phyloP scores from a whole-genome alignment of 2,329 filamentous ascomycete species.

The Beauveria bassiana region DNA sequence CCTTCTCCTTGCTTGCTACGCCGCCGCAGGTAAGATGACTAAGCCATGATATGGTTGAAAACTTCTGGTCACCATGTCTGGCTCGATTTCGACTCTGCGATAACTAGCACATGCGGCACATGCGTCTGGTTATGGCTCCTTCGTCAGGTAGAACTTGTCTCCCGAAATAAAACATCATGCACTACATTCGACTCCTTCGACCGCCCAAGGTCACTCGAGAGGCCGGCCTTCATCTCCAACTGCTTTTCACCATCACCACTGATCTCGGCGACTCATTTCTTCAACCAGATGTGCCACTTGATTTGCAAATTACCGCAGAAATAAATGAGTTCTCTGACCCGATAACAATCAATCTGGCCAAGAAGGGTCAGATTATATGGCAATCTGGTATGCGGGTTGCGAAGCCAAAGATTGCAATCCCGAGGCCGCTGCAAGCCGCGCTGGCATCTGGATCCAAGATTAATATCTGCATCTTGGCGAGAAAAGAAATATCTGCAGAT shows the following conservation, averaged over 20 bases:
- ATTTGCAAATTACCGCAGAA: slow-evolving; percentile 30
- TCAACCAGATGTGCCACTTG: slow-evolving; percentile 35
- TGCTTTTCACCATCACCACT: slow-evolving; percentile 49
- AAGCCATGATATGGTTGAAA: not conserved
- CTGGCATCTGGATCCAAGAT: slow-evolving; percentile 19
- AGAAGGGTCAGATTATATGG: slow-evolving; percentile 22
- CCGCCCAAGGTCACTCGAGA: slow-evolving; percentile 31
- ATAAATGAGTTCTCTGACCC: slow-evolving; percentile 16
- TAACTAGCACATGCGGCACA: not conserved
- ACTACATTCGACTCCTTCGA: slow-evolving; percentile 49
- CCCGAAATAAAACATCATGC: slow-evolving; percentile 32
- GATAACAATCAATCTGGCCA: slow-evolving; percentile 19
- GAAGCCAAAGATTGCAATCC: slow-evolving; percentile 26
- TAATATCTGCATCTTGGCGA: slow-evolving; percentile 22
- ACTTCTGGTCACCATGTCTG: not conserved
- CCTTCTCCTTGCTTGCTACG: not conserved
- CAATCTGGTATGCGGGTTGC: slow-evolving; percentile 32
- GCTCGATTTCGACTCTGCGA: not conserved
- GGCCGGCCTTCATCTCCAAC: slow-evolving; percentile 25
- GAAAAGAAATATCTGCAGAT: slow-evolving; percentile 20
- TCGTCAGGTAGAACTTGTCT: fast-evolving
- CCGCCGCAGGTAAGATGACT: not conserved
- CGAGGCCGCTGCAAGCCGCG: slow-evolving; percentile 20
- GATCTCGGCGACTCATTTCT: slow-evolving; percentile 51
- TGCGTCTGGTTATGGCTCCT: not conserved